Conservation (phyloP, 805 yeast species). For the Kluyveromyces aestuarii region DNA sequence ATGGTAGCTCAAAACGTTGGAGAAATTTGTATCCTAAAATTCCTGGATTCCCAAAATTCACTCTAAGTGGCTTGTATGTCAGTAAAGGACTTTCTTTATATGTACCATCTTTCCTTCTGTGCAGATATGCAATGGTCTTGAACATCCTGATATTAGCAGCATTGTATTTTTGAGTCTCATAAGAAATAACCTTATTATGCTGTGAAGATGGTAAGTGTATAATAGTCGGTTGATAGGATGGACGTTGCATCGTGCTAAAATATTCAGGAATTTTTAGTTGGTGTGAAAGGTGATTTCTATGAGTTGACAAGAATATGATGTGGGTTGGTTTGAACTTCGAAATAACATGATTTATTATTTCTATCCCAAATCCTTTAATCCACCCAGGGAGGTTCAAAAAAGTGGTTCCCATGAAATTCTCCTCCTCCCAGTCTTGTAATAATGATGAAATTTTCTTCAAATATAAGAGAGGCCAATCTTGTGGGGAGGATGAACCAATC, state of each 20-base stretch:
- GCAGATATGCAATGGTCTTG: constrained; percentile 46
- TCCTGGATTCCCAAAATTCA: constrained; percentile 33
- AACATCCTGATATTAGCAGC: constrained; percentile 45
- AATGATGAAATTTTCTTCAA: constrained; percentile 35
- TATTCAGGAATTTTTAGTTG: constrained; percentile 21
- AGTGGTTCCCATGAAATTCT: constrained; percentile 31
- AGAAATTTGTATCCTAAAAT: constrained; percentile 30
- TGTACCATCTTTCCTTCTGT: constrained; percentile 22
- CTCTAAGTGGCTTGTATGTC: constrained; percentile 31
- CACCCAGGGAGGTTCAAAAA: constrained; percentile 83
- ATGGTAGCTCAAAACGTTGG: constrained; percentile 21
- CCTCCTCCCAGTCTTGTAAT: constrained; percentile 23
- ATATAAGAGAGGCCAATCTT: constrained; percentile 53
- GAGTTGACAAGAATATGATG: constrained; percentile 38
- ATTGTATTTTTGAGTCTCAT: constrained; percentile 31
- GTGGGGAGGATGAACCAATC: constrained; percentile 63
- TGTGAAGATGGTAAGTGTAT: constrained; percentile 30
- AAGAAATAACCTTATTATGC: constrained; percentile 10
- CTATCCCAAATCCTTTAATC: constrained; percentile 81
- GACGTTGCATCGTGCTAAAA: constrained; percentile 24
- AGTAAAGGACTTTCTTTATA: constrained; percentile 29
- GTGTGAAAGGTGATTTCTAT: constrained; percentile 13
- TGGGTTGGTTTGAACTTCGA: constrained; percentile 42
- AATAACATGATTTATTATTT: constrained; percentile 45
- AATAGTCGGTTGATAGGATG: constrained; percentile 20